Evolutionary conservation across 768 basidiomycete species (phyloP).

Genomic region (Tephrocybe rancida): DNA sequence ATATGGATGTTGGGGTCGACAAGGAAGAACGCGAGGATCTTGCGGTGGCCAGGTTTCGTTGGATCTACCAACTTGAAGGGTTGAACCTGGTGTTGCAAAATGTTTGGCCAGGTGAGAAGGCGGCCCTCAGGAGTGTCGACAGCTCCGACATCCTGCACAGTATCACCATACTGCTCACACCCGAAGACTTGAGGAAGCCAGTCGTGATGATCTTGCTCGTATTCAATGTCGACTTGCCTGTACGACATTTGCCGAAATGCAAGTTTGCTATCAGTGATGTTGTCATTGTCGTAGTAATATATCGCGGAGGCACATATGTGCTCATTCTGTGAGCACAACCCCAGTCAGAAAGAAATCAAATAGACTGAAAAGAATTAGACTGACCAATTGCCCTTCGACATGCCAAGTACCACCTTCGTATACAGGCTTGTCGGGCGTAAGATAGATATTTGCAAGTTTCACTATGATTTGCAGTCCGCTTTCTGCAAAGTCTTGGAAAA

Average conservation of each 20-base stretch:
- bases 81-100: constrained; percentile 15
- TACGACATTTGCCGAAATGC: constrained; percentile 12
- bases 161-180: neutral
- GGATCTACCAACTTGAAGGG: constrained; percentile 13
- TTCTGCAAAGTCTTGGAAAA: constrained; percentile 5
- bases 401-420: constrained; percentile 18
- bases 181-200: constrained; percentile 12
- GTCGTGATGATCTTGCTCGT: constrained; percentile 7
- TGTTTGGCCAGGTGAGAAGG: constrained; percentile 14
- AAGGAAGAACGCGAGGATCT: constrained; percentile 12
- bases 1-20: constrained; percentile 11
- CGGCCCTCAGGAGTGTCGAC: constrained; percentile 14
- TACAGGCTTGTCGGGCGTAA: constrained; percentile 13
- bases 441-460: constrained; percentile 17
- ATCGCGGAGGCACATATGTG: constrained; percentile 21
- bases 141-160: constrained; percentile 11
- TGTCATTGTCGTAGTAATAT: constrained; percentile 17
- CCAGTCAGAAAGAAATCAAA: neutral
- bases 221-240: neutral
- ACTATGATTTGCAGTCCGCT: constrained; percentile 17
- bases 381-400: constrained; percentile 18
- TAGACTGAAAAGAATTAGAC: neutral
- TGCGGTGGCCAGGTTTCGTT: constrained; percentile 14
- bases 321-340: constrained; percentile 12
- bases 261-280: constrained; percentile 12